Percentiles rank a stretch among this genome's conserved stretches.
Evolutionary conservation across 2,329 filamentous ascomycete species (phyloP).

Genomic region (Alternaria ethzedia): DNA sequence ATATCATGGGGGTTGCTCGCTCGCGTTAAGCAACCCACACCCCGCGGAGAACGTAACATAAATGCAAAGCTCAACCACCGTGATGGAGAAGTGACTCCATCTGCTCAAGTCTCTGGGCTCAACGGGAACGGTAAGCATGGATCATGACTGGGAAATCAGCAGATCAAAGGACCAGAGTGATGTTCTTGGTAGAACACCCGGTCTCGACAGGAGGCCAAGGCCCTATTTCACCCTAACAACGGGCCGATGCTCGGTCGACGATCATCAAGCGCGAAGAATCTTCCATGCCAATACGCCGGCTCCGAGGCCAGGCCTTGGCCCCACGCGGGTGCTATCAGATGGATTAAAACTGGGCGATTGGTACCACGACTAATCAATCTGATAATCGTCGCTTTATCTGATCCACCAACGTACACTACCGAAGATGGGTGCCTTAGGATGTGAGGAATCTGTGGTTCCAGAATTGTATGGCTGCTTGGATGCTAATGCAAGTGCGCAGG

Average conservation of each 20-base stretch:
- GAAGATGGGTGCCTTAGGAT: neutral
- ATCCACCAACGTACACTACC: neutral
- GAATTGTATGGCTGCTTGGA: neutral
- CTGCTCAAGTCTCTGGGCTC: neutral
- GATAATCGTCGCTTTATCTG: conserved; percentile 3
- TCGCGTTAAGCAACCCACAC: neutral
- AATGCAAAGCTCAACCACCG: neutral
- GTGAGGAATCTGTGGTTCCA: neutral
- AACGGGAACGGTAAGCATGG: neutral
- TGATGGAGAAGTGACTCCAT: neutral
- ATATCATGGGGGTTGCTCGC: neutral
- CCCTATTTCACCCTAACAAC: neutral
- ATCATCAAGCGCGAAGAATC: neutral
- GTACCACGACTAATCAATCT: neutral
- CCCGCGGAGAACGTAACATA: neutral
- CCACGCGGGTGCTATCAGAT: neutral
- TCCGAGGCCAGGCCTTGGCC: neutral
- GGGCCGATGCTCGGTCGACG: conserved; percentile 1
- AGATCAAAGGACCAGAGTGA: neutral
- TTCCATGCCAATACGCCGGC: neutral
- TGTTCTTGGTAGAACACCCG: neutral
- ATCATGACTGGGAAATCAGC: neutral
- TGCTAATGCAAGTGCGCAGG: neutral
- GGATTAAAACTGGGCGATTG: neutral
- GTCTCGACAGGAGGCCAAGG: neutral